These are phyloP conservation scores for Dalbergia cultrata DNA, from an alignment of 306 rosid species.

Conservation along the genomic window DNA sequence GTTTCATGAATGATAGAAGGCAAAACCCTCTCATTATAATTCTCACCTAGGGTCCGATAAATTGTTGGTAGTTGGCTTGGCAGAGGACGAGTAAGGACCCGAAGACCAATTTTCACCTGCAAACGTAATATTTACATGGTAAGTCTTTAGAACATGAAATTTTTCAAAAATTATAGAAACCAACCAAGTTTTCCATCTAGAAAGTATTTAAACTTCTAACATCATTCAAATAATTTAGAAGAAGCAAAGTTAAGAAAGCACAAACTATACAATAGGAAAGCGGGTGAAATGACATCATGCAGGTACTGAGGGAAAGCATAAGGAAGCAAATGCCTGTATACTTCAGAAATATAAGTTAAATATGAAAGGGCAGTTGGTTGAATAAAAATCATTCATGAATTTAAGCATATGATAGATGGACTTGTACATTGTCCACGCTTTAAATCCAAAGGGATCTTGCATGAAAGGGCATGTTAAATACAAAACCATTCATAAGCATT, in stretches of 20 bases:
- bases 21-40: constrained; percentile 72
- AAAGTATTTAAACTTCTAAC: neutral
- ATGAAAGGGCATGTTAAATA: no score
- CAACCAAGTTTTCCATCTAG: neutral
- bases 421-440: no score
- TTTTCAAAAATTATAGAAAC: neutral
- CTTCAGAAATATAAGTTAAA: no score
- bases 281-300: constrained; percentile 6
- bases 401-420: no score
- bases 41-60: constrained; percentile 81
- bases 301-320: constrained; percentile 6
- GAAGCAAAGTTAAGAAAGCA: no score
- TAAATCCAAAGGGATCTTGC: no score
- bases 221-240: no score
- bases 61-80: constrained; percentile 71
- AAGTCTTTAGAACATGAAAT: no score
- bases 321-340: neutral
- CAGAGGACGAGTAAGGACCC: constrained; percentile 86
- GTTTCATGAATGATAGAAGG: constrained; percentile 93
- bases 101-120: constrained; percentile 87
- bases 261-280: neutral
- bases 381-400: no score
- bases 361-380: no score
- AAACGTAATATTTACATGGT: no score
- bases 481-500: no score